These are phyloP conservation scores for Aspergillaceae sp. DNA, from an alignment of 2,329 filamentous ascomycete genomes.

Conservation along the genomic window DNA sequence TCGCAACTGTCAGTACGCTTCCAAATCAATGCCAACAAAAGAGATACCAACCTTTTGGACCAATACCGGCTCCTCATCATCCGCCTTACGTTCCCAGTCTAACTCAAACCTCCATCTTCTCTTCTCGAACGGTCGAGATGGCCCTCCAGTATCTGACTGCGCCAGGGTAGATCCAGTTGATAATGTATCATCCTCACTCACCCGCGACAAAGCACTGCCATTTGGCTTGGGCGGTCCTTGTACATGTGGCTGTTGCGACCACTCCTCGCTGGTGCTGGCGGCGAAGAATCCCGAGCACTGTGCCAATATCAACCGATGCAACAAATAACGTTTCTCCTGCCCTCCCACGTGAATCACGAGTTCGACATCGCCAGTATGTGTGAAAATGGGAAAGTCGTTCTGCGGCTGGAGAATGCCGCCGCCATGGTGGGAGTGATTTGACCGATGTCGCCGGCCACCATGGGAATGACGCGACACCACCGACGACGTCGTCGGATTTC, in stretches of 20 bases:
- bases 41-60: slow-evolving; percentile 60
- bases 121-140: slow-evolving; percentile 38
- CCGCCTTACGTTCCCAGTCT: slow-evolving; percentile 59
- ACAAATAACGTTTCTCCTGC: slow-evolving; percentile 72
- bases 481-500: slow-evolving; percentile 48
- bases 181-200: slow-evolving; percentile 27
- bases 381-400: slow-evolving; percentile 90
- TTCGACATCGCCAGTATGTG: slow-evolving; percentile 85
- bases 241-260: slow-evolving; percentile 43
- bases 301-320: slow-evolving; percentile 78
- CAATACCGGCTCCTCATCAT: slow-evolving; percentile 76
- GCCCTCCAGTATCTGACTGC: slow-evolving; percentile 31
- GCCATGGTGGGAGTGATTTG: slow-evolving; percentile 73
- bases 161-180: slow-evolving; percentile 31
- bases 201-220: slow-evolving; percentile 23
- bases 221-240: slow-evolving; percentile 40
- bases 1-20: not conserved
- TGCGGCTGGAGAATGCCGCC: slow-evolving; percentile 60
- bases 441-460: slow-evolving; percentile 58
- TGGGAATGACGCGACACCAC: slow-evolving; percentile 56
- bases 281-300: slow-evolving; percentile 94
- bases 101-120: slow-evolving; percentile 81
- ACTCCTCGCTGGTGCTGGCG: slow-evolving; percentile 65
- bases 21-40: not conserved
- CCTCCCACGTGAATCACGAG: slow-evolving; percentile 63